These are phyloP conservation scores for Blastobotrys chiropterorum DNA, from an alignment of 805 yeast genomes.

Conservation along the genomic window DNA sequence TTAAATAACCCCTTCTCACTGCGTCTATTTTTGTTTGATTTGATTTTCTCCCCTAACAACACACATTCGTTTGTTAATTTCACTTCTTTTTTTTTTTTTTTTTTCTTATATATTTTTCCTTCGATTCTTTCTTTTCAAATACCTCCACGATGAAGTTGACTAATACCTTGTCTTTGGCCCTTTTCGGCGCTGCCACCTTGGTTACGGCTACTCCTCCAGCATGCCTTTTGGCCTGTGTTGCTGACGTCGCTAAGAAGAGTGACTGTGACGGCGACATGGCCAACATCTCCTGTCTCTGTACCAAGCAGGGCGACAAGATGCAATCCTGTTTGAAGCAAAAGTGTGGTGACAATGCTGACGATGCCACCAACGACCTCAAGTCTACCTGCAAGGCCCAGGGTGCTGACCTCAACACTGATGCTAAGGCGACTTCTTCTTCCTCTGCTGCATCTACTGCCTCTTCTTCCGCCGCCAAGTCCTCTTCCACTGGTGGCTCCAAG, in stretches of 20 bases:
- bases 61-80: not conserved
- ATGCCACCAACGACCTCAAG: slow-evolving; percentile 57
- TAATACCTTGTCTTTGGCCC: not conserved
- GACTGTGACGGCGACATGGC: slow-evolving; percentile 49
- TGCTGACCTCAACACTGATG: slow-evolving; percentile 11
- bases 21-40: not conserved
- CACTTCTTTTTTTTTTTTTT: too few relatives aligned
- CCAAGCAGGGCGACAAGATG: slow-evolving; percentile 45
- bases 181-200: not conserved
- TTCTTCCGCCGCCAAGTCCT: slow-evolving; percentile 7
- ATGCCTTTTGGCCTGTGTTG: slow-evolving; percentile 82
- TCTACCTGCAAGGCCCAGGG: slow-evolving; percentile 17
- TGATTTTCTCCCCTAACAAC: not conserved
- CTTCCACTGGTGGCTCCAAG: slow-evolving; percentile 7
- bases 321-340: slow-evolving; percentile 55
- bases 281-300: slow-evolving; percentile 64
- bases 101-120: too few relatives aligned
- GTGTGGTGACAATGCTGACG: slow-evolving; percentile 58
- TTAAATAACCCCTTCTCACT: not conserved
- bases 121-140: not conserved
- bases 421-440: slow-evolving; percentile 7
- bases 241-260: slow-evolving; percentile 43
- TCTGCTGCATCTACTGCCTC: slow-evolving; percentile 7
- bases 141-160: not conserved
- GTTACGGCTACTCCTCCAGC: slow-evolving; percentile 57